Percentiles rank a stretch among this genome's conserved stretches.
phyloP scores from a whole-genome alignment of 208 protist species.

The Wallacemonas sp. region DNA sequence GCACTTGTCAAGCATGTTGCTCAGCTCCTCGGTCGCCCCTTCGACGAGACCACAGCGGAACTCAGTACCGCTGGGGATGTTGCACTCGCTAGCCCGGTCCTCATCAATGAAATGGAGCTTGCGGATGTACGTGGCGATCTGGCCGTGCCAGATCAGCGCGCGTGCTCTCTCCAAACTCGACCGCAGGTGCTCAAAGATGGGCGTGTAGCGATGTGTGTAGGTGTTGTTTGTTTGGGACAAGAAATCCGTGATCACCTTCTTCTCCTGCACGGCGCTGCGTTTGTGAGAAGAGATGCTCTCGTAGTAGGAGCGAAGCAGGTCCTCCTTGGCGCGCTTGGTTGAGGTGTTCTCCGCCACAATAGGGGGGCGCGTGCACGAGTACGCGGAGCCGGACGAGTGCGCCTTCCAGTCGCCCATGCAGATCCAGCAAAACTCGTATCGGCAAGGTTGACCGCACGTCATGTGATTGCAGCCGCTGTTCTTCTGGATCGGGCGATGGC shows the following conservation, averaged over 20 bases:
- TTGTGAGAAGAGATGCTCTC: not conserved
- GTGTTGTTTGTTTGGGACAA: not conserved
- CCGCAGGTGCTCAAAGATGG: not conserved
- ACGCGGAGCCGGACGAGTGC: constrained; percentile 25
- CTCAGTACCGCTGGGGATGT: not conserved
- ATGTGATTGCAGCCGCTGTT: constrained; percentile 94
- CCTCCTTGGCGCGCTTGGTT: not conserved
- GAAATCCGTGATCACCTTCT: not conserved
- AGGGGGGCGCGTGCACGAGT: not conserved
- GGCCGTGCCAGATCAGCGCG: not conserved
- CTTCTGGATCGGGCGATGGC: constrained; percentile 83
- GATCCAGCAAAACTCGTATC: constrained; percentile 88
- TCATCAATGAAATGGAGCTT: not conserved
- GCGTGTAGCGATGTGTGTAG: not conserved
- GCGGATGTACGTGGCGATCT: not conserved
- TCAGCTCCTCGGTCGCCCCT: constrained; percentile 4
- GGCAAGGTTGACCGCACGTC: constrained; percentile 64
- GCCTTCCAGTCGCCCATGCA: constrained; percentile 66
- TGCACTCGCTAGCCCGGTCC: not conserved
- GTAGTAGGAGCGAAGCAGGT: not conserved
- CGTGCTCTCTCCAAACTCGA: not conserved
- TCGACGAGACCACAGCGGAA: constrained; percentile 4
- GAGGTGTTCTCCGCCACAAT: not conserved
- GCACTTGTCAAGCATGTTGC: not conserved
- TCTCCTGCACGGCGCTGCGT: not conserved